phyloP scores from a whole-genome alignment of 768 basidiomycete genomes.

The Lentinula detonsa region DNA sequence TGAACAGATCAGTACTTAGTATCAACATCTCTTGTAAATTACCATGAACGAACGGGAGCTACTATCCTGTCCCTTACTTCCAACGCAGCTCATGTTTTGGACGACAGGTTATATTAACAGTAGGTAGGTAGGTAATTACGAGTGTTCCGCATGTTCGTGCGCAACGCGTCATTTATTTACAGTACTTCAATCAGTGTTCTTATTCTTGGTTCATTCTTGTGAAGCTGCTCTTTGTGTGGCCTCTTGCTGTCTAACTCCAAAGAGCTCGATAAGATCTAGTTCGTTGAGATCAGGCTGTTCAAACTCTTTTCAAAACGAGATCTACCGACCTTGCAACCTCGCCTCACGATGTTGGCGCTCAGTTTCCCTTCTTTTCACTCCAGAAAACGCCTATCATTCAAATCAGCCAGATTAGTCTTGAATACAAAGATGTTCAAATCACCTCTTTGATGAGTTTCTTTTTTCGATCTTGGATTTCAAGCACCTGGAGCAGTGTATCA shows the following conservation, averaged over 20 bases:
- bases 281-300: not conserved
- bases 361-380: conserved; percentile 70
- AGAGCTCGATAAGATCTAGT: conserved; percentile 56
- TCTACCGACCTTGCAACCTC: conserved; percentile 61
- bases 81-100: not conserved
- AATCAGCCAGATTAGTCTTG: not conserved
- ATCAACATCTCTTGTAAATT: not conserved
- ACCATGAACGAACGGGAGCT: not conserved
- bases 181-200: not conserved
- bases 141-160: not conserved
- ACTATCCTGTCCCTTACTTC: not conserved
- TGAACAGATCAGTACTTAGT: conserved; percentile 2
- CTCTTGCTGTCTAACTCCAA: conserved; percentile 33
- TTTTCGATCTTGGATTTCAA: conserved; percentile 86
- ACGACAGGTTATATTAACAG: not conserved
- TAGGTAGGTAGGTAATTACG: not conserved
- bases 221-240: conserved; percentile 3
- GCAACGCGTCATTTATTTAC: not conserved
- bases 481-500: conserved; percentile 30
- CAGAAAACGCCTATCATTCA: conserved; percentile 68
- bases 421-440: conserved; percentile 1
- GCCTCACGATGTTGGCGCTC: conserved; percentile 75
- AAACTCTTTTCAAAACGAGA: not conserved
- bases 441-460: conserved; percentile 76
- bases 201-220: not conserved